These are phyloP conservation scores for Plenodomus biglobosus DNA, from an alignment of 2,329 filamentous ascomycete genomes.

Conservation along the genomic window DNA sequence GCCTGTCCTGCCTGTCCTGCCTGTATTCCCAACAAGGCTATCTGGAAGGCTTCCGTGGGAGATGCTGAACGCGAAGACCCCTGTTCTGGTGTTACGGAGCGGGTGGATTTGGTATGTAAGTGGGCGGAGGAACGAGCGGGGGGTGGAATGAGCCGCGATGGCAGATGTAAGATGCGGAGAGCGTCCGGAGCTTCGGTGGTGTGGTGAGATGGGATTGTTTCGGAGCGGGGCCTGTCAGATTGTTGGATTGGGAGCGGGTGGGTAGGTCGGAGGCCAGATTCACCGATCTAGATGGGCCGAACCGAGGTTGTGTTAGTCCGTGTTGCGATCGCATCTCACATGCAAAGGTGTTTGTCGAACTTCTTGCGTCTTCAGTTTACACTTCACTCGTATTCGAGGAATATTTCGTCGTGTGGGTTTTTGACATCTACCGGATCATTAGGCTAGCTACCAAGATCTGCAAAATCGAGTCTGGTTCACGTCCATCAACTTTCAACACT, in stretches of 20 bases:
- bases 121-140: not conserved
- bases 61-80: too few relatives aligned
- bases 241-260: conserved; percentile 80
- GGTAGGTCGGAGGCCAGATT: conserved; percentile 44
- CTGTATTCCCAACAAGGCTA: too few relatives aligned
- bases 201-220: conserved; percentile 17
- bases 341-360: not conserved
- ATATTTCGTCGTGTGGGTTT: too few relatives aligned
- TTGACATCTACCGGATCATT: not conserved
- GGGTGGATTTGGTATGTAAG: too few relatives aligned
- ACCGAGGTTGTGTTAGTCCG: conserved; percentile 12
- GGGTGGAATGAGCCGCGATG: not conserved
- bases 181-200: conserved; percentile 33
- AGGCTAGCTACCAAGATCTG: not conserved
- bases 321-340: conserved; percentile 8
- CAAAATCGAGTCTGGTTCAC: not conserved
- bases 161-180: conserved; percentile 2
- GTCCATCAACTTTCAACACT: not conserved
- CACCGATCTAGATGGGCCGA: conserved; percentile 10
- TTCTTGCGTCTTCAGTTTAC: not conserved
- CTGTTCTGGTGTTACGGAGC: too few relatives aligned
- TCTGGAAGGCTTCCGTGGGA: too few relatives aligned
- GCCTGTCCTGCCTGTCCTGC: too few relatives aligned
- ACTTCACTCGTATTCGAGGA: too few relatives aligned
- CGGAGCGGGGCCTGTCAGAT: conserved; percentile 56